These are phyloP conservation scores for Backusella liffmaniae DNA, from an alignment of 192 early-diverging fungal species.

Conservation along the genomic window DNA sequence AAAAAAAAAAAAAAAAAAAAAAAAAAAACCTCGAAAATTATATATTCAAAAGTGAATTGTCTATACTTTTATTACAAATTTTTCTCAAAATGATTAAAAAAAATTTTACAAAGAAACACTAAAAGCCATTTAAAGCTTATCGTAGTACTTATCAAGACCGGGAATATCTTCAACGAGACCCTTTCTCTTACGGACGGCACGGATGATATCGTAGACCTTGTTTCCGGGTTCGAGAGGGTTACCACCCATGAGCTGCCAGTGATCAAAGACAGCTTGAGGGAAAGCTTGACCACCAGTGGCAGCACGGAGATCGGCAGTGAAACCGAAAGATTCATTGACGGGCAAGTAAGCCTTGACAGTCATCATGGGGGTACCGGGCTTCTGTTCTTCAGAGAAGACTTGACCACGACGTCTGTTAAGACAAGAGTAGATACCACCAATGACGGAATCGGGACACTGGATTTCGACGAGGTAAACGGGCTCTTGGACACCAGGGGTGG, in stretches of 20 bases:
- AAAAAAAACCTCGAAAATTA: too few species aligned
- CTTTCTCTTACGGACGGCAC: conserved; percentile 73
- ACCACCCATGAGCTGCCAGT: conserved; percentile 92
- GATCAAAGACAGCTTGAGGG: conserved; percentile 95
- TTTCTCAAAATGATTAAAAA: too few species aligned
- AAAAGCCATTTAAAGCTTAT: conserved; percentile 72
- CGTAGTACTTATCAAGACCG: conserved; percentile 80
- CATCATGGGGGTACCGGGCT: conserved; percentile 88
- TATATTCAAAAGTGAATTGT: too few species aligned
- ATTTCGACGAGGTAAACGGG: conserved; percentile 96
- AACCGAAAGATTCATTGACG: too few species aligned
- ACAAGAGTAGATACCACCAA: conserved; percentile 97
- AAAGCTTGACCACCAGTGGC: conserved; percentile 97
- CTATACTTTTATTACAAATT: too few species aligned
- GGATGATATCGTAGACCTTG: conserved; percentile 72
- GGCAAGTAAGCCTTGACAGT: conserved; percentile 46
- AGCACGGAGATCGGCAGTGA: conserved; percentile 56
- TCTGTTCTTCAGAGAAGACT: conserved; percentile 88
- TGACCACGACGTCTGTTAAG: conserved; percentile 96
- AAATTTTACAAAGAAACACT: too few species aligned
- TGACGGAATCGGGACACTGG: conserved; percentile 87
- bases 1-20: too few species aligned
- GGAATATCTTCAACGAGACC: conserved; percentile 82
- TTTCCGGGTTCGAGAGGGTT: conserved; percentile 61
- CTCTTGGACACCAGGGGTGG: conserved; percentile 83